Evolutionary conservation across 1,284 basidiomycete genomes (phyloP).

Genomic region (Phenoliferia sp.): DNA sequence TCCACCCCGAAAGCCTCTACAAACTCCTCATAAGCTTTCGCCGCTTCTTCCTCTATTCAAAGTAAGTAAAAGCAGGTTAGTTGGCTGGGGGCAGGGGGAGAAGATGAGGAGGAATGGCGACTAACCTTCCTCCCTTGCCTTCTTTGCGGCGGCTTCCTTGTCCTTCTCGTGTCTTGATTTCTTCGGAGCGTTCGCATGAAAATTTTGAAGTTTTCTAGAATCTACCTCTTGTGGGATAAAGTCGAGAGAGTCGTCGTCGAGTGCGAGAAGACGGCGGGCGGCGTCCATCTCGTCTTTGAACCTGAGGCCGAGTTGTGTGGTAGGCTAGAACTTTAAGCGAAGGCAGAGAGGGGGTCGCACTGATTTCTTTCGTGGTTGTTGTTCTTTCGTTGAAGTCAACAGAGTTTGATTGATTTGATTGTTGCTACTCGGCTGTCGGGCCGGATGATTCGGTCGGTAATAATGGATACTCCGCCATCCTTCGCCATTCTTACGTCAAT

Average conservation of each 20-base stretch:
- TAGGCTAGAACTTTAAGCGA: too few species aligned
- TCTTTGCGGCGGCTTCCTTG: conserved; percentile 75
- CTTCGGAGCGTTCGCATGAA: conserved; percentile 24
- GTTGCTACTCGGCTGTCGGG: too few species aligned
- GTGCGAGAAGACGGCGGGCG: neutral
- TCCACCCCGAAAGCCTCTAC: conserved; percentile 78
- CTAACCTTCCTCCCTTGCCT: conserved; percentile 68
- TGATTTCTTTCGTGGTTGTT: too few species aligned
- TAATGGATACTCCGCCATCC: too few species aligned
- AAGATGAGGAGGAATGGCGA: conserved; percentile 10
- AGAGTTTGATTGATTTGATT: too few species aligned
- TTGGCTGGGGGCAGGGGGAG: neutral
- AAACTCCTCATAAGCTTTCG: conserved; percentile 69
- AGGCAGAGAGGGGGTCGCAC: too few species aligned
- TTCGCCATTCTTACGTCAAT: too few species aligned
- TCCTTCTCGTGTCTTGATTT: conserved; percentile 62
- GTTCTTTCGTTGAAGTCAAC: too few species aligned
- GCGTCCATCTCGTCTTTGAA: neutral
- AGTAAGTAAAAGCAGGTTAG: conserved; percentile 62
- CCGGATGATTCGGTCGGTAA: too few species aligned
- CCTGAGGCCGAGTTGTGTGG: too few species aligned
- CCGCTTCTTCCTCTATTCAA: conserved; percentile 40
- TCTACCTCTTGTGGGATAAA: neutral
- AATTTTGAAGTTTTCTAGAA: neutral
- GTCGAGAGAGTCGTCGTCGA: neutral